Conservation (phyloP, 2,329 filamentous ascomycete genomes). For the Cryphonectria naterciae region DNA sequence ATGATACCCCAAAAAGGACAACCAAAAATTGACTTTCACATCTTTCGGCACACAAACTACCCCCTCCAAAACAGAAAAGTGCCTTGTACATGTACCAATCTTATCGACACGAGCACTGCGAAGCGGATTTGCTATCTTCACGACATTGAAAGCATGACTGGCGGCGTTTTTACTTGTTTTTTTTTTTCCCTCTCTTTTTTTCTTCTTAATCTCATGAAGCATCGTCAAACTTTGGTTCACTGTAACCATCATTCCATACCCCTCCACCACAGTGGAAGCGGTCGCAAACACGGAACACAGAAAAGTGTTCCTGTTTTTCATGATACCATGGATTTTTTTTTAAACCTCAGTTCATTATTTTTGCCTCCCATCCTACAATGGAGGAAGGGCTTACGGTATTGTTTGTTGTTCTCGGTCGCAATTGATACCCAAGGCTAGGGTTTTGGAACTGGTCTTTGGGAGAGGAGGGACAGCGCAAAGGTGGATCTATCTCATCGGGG, state of each 20-base stretch:
- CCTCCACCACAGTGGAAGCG: not conserved
- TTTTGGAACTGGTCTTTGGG: slow-evolving; percentile 15
- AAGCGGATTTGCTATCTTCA: slow-evolving; percentile 25
- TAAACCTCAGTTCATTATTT: slow-evolving; percentile 20
- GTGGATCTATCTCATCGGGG: slow-evolving; percentile 12
- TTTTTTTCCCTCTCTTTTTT: not conserved
- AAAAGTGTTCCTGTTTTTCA: slow-evolving; percentile 18
- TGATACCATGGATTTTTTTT: slow-evolving; percentile 26
- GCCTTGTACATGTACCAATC: slow-evolving; percentile 25
- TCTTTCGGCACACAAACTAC: slow-evolving; percentile 15
- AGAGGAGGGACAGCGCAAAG: not conserved
- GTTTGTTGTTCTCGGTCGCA: slow-evolving; percentile 3
- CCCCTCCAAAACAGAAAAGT: slow-evolving; percentile 11
- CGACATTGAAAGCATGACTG: slow-evolving; percentile 25
- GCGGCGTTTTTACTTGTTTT: slow-evolving; percentile 22
- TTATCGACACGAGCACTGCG: slow-evolving; percentile 27
- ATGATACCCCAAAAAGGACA: slow-evolving; percentile 23
- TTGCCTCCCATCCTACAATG: slow-evolving; percentile 5
- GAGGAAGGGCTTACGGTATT: slow-evolving; percentile 14
- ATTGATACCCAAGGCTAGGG: slow-evolving; percentile 24
- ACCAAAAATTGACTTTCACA: slow-evolving; percentile 17
- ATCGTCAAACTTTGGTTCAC: not conserved
- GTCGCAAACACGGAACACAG: not conserved
- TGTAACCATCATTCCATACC: not conserved
- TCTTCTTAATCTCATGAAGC: slow-evolving; percentile 11